Evolutionary conservation across 768 basidiomycete genomes (phyloP), one percentile per base, ranked within the genome.

Genomic region (Pleurotus salmoneostramineus): DNA sequence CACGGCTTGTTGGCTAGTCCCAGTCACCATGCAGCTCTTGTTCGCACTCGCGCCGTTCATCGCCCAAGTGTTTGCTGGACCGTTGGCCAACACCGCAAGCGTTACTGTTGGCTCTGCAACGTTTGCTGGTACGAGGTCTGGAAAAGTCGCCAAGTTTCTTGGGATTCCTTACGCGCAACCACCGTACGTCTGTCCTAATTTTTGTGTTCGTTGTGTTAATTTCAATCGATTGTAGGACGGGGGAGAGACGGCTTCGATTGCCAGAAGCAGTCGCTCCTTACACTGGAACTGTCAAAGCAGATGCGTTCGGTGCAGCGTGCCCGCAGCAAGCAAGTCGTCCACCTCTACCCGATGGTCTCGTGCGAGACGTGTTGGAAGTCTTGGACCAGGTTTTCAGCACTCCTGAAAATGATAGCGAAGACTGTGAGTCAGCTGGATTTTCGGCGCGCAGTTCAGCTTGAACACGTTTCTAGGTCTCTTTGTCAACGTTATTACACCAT

Each of bases 101-200:
- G 74, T 81, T 11, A 66, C 61, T 1, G 67, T 83, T 31, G 78
- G 78, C 60, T 61, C 65, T 8, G 81, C 72, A 2, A 79, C 74
- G 0, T 74, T 83, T 65, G 69, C 69, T 12, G 83, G 83, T 10
- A 63, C 58, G 11, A 62, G 65, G 7, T 67, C 66, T 27, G 72
- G 72, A 3, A 58, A 58, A 3, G 62, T 71, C 8, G 65, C 74
- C 7, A 71, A 73, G 57, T 84, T 79, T 62, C 66, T 81, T 2
- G 82, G 83, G 1, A 81, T 85, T 42, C 83, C 83, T 1, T 85
- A 79, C 55, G 83, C 81, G 10, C 60, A 76, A 63, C 78, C 83
- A 33, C 82, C 82, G 83, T 85, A 59, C 46, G 71, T 33, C 11
- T n/a, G 4, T 17, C 5, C 21, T 14, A 8, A 8, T 54, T 5